A percentile compares a stretch with the other conserved stretches of the same genome.
Conservation (phyloP, 192 early-diverging fungal genomes). For the Pecoramyces ruminantium region DNA sequence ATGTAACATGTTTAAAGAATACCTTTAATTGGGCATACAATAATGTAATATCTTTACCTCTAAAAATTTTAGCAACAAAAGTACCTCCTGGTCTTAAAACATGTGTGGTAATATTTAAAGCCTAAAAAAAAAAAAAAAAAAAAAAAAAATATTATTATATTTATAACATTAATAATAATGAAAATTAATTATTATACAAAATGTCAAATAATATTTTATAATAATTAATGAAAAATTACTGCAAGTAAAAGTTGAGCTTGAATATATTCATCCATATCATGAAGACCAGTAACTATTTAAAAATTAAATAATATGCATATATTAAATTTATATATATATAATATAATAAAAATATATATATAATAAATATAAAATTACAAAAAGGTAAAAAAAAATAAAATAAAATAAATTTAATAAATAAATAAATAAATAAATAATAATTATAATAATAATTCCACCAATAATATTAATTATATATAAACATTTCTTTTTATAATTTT, state of each 20-base stretch:
- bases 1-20: slow-evolving; percentile 82
- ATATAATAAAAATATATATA: slow-evolving; percentile 4
- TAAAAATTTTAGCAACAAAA: slow-evolving; percentile 97
- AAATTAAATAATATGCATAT: slow-evolving; percentile 1
- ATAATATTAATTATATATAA: no score
- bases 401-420: no score
- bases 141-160: no score
- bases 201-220: slow-evolving; percentile 2
- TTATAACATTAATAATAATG: not conserved
- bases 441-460: no score
- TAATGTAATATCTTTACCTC: slow-evolving; percentile 83
- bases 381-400: no score
- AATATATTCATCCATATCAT: slow-evolving; percentile 98
- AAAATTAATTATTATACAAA: no score
- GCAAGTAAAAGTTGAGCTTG: slow-evolving; percentile 92
- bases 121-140: slow-evolving; percentile 10
- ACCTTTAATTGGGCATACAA: slow-evolving; percentile 79
- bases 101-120: slow-evolving; percentile 92
- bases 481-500: no score
- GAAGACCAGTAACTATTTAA: slow-evolving; percentile 66
- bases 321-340: not conserved
- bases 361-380: not conserved
- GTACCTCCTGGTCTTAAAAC: slow-evolving; percentile 76
- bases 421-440: no score
- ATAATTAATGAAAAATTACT: slow-evolving; percentile 3